These are phyloP conservation scores for Maudiozyma serrabonitensis DNA, from an alignment of 805 yeast genomes.

Conservation along the genomic window DNA sequence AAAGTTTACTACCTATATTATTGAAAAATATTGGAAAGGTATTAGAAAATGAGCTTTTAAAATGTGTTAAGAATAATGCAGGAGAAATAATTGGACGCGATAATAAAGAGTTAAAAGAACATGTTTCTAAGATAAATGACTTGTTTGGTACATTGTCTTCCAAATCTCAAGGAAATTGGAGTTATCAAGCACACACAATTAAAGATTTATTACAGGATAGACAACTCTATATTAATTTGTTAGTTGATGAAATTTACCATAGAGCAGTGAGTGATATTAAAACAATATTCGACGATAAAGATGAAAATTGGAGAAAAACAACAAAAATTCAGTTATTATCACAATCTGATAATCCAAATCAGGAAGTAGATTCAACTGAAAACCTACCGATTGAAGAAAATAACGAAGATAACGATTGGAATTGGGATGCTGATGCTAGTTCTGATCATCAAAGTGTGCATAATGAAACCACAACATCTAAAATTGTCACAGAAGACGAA, in stretches of 20 bases:
- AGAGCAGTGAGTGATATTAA: constrained; percentile 11
- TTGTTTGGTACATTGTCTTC: constrained; percentile 8
- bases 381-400: neutral
- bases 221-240: constrained; percentile 15
- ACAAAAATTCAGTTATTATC: neutral
- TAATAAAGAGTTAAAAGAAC: constrained; percentile 5
- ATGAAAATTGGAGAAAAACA: neutral
- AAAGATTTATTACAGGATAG: constrained; percentile 14
- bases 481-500: constrained; percentile 3
- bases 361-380: neutral
- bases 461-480: constrained; percentile 1
- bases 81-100: constrained; percentile 10
- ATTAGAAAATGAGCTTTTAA: constrained; percentile 17
- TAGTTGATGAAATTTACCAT: constrained; percentile 20
- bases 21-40: constrained; percentile 11
- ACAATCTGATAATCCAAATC: neutral
- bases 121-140: constrained; percentile 6
- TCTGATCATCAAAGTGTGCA: neutral
- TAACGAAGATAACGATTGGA: constrained; percentile 14
- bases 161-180: constrained; percentile 6
- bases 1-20: neutral
- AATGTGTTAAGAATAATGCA: constrained; percentile 17
- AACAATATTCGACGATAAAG: constrained; percentile 6
- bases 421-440: constrained; percentile 15
- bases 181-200: constrained; percentile 12